Evolutionary conservation across 176 grass and related monocot species (phyloP).

Genomic region (Cenchrus fungigraminus): DNA sequence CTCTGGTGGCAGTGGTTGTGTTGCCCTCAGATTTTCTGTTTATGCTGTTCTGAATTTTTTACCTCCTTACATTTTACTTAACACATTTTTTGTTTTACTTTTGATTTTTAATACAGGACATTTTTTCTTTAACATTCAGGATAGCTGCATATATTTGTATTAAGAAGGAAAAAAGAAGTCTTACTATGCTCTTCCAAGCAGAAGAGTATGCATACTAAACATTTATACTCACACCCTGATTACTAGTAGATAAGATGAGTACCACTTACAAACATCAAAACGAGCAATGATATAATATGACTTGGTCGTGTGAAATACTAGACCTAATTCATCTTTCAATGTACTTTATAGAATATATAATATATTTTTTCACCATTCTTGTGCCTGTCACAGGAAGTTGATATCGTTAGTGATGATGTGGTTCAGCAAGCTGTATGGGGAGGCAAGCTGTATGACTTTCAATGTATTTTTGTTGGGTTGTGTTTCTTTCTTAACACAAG

Average conservation of each 20-base stretch:
- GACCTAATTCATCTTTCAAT: neutral
- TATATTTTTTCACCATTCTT: slow-evolving; percentile 1
- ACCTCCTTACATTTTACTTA: neutral
- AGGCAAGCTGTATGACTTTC: neutral
- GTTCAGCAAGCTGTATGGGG: neutral
- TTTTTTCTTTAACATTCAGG: no score
- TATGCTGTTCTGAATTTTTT: neutral
- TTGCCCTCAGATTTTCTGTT: neutral
- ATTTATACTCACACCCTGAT: neutral
- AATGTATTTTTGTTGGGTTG: neutral
- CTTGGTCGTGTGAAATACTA: neutral
- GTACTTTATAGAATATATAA: neutral
- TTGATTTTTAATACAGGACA: neutral
- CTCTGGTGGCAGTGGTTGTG: neutral
- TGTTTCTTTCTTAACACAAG: neutral
- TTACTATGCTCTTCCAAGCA: neutral
- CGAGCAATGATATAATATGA: neutral
- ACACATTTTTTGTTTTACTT: slow-evolving; percentile 1
- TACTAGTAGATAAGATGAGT: neutral
- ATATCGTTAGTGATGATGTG: neutral
- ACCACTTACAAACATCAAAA: neutral
- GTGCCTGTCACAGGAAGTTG: neutral
- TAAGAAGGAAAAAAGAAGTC: neutral
- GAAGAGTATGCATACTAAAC: neutral
- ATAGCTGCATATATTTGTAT: neutral